Evolutionary conservation across 345 rosid genomes (phyloP), one percentile per base, ranked within the genome.

Genomic region (Reutealis trisperma): DNA sequence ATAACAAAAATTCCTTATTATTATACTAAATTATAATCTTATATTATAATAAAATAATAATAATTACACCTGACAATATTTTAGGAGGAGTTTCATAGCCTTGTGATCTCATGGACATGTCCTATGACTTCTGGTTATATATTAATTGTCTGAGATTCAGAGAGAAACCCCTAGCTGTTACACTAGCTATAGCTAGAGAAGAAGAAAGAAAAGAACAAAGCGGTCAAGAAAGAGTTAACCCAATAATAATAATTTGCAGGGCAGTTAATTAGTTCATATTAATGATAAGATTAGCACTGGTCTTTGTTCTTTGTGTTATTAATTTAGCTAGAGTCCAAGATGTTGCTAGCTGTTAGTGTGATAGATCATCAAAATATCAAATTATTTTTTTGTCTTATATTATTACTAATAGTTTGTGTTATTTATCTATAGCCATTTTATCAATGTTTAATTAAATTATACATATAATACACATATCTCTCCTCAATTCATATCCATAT

Each of bases 21-120:
- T 16, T 54, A 54, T 18, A 13, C 41, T 7, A 37, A 37, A 37
- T 37, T 37, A 37, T 37, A 37, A 37, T 34, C 41, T 34, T 34
- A 34, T 54, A 54, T 15, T 54, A 54, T 18, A 13, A 52, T 15
- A 3, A 1, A 52, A 12, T 5, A 54, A 54, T 6, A 15, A 18
- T 54, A 16, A 54, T 54, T 22, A 22, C 52, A 32, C 58, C 83
- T 74, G 83, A 79, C 82, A 79, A 37, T 18, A 27, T 45, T 61
- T 22, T 80, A 41, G 69, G 14, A 42, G 45, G 9, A 9, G 51
- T 9, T 47, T 9, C 14, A 1, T 47, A 47, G 51, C 70, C 52
- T 72, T n/a, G n/a, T n/a, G n/a, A 57, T 62, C 76, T 72, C 58
- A 49, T 44, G 70, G 73, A 79, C 74, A 51, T 73, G 69, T 63